Base-by-base conservation (phyloP, 1,139 yeast species). In the Hanseniaspora sp. region DNA sequence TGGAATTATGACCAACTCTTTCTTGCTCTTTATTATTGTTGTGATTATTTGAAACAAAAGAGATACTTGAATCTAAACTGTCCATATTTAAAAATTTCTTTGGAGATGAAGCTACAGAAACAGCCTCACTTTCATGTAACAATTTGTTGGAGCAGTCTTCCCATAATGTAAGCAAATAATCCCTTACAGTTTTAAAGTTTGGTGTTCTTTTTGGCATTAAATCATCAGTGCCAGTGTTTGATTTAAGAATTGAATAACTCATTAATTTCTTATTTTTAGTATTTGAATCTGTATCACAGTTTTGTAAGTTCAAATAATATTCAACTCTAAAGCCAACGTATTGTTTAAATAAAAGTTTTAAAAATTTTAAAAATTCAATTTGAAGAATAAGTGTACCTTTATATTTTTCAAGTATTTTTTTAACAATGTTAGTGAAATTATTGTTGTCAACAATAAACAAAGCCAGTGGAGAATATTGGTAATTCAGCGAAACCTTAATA, bases 1-100 rank as follows among this genome's bases (percentile, higher is more conserved):
- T 62, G 1, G 70, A 67, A 55, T 65, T 67, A 18, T 60, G 59
- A 2, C 69, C 69, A 15, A 66, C 69, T 53, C 66, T 64, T 17
- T 31, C 31, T 31, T 51, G 48, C 7, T 35, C 39, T 23, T 39
- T 45, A 9, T 12, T 12, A 17, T 15, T 30, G 3, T 39, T 40
- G 38, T 38, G 23, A 5, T 18, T 33, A 12, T 18, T 38, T 18
- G 29, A 30, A 11, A 23, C 13, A 42, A 44, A 43, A 6, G 43
- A 31, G 8, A 44, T 15, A 12, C n/a, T 39, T 23, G 39, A 35
- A 34, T 53, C 55, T 17, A 31, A 33, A 34, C 28, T 31, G 17
- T 30, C 44, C 30, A 41, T 30, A 8, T 18, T 31, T 23, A 31
- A 33, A 3, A 44, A 13, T 18, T 51, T 51, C n/a, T 39, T 42